These are phyloP conservation scores for Laguncularia racemosa DNA, from an alignment of 345 rosid genomes.

Conservation along the genomic window DNA sequence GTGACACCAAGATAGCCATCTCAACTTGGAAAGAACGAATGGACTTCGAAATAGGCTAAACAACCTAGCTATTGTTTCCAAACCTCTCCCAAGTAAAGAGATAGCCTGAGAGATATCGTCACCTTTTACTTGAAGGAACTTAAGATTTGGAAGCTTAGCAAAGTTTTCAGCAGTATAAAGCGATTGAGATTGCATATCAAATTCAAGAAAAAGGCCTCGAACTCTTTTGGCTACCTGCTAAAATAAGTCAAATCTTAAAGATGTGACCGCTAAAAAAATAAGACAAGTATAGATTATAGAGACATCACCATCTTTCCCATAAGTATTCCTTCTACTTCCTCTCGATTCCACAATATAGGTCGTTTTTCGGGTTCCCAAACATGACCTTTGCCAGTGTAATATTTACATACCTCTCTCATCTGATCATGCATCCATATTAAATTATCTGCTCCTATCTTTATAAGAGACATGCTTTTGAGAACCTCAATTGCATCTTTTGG, in stretches of 20 bases:
- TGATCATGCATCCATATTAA: slow-evolving; percentile 4
- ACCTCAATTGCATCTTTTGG: not conserved
- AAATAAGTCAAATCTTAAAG: no score
- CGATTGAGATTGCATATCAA: no score
- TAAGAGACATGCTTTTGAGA: not conserved
- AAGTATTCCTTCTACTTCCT: not conserved
- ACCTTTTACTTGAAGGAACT: no score
- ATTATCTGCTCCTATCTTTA: not conserved
- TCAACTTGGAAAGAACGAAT: not conserved
- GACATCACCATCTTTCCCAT: not conserved
- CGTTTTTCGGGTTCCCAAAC: not conserved
- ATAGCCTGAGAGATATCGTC: no score
- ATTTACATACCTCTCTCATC: slow-evolving; percentile 2
- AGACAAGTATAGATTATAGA: not conserved
- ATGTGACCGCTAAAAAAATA: no score
- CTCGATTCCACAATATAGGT: not conserved
- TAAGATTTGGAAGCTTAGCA: no score
- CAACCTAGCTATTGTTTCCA: no score
- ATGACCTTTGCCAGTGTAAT: not conserved
- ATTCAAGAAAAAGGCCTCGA: no score
- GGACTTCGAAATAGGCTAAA: not conserved
- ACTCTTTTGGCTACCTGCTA: no score
- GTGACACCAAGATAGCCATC: not conserved
- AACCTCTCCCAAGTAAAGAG: no score
- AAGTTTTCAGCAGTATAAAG: no score